Evolutionary conservation across 352 stramenopile genomes (phyloP).

Genomic region (Peronospora destructor): DNA sequence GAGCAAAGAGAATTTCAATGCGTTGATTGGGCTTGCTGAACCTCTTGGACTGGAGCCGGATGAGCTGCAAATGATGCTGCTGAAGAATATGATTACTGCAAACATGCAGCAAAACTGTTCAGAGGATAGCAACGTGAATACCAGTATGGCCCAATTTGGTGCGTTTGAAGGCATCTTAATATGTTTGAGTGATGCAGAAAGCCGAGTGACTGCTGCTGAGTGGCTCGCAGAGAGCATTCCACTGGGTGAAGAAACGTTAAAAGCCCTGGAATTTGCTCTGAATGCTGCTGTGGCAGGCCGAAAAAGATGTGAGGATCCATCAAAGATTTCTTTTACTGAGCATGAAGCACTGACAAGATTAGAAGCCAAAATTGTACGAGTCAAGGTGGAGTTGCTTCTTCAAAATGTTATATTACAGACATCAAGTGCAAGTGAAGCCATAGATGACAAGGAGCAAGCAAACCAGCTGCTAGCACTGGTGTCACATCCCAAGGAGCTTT

Average conservation of each 20-base stretch:
- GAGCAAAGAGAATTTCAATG: constrained; percentile 41
- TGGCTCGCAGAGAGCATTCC: constrained; percentile 48
- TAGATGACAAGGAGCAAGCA: constrained; percentile 14
- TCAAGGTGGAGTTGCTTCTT: constrained; percentile 36
- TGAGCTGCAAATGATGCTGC: constrained; percentile 63
- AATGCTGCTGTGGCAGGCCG: constrained; percentile 9
- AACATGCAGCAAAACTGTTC: constrained; percentile 7
- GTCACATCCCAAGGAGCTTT: constrained; percentile 31
- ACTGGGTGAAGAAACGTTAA: constrained; percentile 34
- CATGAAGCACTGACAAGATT: constrained; percentile 28
- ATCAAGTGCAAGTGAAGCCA: constrained; percentile 7
- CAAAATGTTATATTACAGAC: constrained; percentile 17
- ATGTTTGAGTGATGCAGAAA: constrained; percentile 34
- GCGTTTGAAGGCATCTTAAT: constrained; percentile 29
- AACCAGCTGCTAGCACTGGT: constrained; percentile 30
- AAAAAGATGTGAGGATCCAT: constrained; percentile 4
- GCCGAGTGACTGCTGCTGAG: constrained; percentile 40
- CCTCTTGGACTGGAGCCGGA: constrained; percentile 59
- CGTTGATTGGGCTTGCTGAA: constrained; percentile 38
- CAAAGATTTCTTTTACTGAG: constrained; percentile 33
- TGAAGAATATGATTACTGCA: constrained; percentile 59
- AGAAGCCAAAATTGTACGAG: constrained; percentile 34
- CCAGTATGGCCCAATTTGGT: constrained; percentile 15
- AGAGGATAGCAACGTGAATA: background rate
- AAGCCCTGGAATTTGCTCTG: constrained; percentile 42